These are phyloP conservation scores for Pseudohyphozyma bogoriensis DNA, from an alignment of 768 basidiomycete genomes.

Conservation along the genomic window DNA sequence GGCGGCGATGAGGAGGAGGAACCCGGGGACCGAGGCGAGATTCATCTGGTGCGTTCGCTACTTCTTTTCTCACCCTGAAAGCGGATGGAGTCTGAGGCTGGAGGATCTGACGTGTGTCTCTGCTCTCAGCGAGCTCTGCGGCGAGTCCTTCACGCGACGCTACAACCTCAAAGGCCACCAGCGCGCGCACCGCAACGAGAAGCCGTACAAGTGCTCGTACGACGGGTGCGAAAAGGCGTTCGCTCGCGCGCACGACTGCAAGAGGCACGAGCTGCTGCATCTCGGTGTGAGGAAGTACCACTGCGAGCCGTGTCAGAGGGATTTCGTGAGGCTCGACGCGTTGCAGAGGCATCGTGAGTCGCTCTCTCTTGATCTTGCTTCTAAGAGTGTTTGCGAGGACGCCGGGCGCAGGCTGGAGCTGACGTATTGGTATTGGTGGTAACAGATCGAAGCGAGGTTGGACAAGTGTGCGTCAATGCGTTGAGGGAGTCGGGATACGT, in stretches of 20 bases:
- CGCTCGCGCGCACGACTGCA: constrained; percentile 90
- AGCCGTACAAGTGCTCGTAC: constrained; percentile 78
- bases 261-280: constrained; percentile 88
- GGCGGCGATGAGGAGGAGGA: constrained; percentile 23
- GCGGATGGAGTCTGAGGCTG: no score
- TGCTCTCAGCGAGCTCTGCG: constrained; percentile 43
- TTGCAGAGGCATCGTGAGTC: constrained; percentile 81
- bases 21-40: constrained; percentile 19
- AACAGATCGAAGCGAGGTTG: constrained; percentile 27
- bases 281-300: constrained; percentile 83
- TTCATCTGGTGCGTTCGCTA: constrained; percentile 24
- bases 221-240: constrained; percentile 89
- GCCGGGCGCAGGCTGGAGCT: not conserved
- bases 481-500: constrained; percentile 13
- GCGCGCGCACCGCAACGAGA: constrained; percentile 76
- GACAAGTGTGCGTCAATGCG: constrained; percentile 24
- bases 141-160: constrained; percentile 78
- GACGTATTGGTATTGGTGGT: no score
- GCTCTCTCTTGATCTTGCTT: not conserved
- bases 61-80: not conserved
- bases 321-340: constrained; percentile 90
- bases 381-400: not conserved
- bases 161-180: constrained; percentile 89
- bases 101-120: not conserved
- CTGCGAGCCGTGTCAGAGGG: constrained; percentile 85